phyloP scores from a whole-genome alignment of 495 filamentous ascomycete genomes.

The Neurospora sp. region DNA sequence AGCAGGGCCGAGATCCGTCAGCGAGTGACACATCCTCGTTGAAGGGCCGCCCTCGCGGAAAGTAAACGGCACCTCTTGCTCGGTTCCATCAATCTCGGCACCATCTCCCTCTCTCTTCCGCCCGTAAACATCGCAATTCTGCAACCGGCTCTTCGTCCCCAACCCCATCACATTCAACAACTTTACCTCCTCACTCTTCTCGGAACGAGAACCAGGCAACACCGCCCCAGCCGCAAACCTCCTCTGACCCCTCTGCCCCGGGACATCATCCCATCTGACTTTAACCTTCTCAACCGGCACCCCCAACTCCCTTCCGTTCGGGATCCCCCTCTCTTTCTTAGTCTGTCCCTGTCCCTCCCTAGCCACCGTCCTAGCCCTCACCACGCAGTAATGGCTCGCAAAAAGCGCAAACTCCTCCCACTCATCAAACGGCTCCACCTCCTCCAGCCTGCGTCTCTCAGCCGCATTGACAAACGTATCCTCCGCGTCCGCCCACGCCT shows the following conservation, averaged over 20 bases:
- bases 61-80: slow-evolving; percentile 4
- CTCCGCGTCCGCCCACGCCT: slow-evolving; percentile 64
- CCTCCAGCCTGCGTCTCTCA: slow-evolving; percentile 49
- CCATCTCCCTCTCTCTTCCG: slow-evolving; percentile 6
- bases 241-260: slow-evolving; percentile 26
- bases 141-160: slow-evolving; percentile 48
- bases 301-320: background rate
- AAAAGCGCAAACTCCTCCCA: slow-evolving; percentile 94
- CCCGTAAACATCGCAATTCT: slow-evolving; percentile 50
- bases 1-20: slow-evolving; percentile 45
- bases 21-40: slow-evolving; percentile 66
- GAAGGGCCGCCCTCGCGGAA: slow-evolving; percentile 29
- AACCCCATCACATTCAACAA: slow-evolving; percentile 46
- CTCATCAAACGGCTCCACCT: slow-evolving; percentile 79
- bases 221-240: slow-evolving; percentile 31
- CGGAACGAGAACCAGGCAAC: slow-evolving; percentile 3
- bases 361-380: slow-evolving; percentile 43
- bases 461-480: slow-evolving; percentile 45
- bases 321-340: background rate
- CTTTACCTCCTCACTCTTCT: slow-evolving; percentile 2
- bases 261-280: slow-evolving; percentile 18
- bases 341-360: background rate
- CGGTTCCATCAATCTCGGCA: background rate
- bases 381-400: slow-evolving; percentile 73
- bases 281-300: background rate